phyloP scores from a whole-genome alignment of 192 early-diverging fungal species.

The Coemansia sp. region DNA sequence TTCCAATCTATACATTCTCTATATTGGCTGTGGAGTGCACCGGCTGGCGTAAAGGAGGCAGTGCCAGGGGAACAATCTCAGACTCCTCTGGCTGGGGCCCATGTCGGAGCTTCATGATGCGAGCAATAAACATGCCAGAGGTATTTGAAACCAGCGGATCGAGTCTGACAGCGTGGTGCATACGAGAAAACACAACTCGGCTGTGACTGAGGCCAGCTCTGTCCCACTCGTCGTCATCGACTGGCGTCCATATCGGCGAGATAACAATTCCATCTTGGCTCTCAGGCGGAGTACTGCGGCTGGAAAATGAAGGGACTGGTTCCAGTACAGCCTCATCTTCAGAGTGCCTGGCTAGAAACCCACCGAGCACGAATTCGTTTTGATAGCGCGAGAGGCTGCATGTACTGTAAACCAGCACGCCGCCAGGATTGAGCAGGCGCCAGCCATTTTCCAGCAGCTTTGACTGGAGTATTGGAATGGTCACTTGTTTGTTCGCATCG shows the following conservation, averaged over 20 bases:
- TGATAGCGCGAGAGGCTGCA: conserved; percentile 74
- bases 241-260: conserved; percentile 2
- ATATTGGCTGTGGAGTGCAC: not conserved
- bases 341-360: conserved; percentile 62
- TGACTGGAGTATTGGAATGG: conserved; percentile 57
- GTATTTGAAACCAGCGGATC: conserved; percentile 42
- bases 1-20: not conserved
- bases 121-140: conserved; percentile 67
- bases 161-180: conserved; percentile 32
- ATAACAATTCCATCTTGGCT: not conserved
- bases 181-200: conserved; percentile 10
- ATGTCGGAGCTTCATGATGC: conserved; percentile 64
- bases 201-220: not conserved
- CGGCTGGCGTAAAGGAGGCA: not conserved
- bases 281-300: no score
- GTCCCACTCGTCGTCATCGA: conserved; percentile 19
- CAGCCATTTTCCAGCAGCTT: conserved; percentile 74
- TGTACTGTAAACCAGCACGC: conserved; percentile 85
- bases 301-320: conserved; percentile 1
- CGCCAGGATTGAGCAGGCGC: conserved; percentile 66
- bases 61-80: conserved; percentile 4
- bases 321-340: conserved; percentile 31
- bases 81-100: not conserved
- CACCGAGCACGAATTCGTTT: conserved; percentile 81
- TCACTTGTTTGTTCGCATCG: conserved; percentile 57